Percentiles rank a stretch among this genome's conserved stretches.
These are phyloP conservation scores for Hypoxylon perforatum DNA, from an alignment of 495 filamentous ascomycete species.

Conservation along the genomic window DNA sequence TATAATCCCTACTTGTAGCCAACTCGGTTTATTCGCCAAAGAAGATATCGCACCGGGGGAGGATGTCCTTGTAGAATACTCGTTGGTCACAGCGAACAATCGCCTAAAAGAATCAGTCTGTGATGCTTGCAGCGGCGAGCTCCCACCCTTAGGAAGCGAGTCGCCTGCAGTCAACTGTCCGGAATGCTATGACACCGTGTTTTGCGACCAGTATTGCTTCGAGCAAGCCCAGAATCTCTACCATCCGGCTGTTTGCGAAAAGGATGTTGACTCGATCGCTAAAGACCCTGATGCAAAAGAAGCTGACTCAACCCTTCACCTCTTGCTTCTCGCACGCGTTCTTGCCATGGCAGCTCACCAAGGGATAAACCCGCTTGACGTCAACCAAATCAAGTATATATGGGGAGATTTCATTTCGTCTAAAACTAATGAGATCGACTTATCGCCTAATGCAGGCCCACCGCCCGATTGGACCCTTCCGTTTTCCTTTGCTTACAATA, in stretches of 20 bases:
- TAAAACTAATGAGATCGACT: slow-evolving; percentile 59
- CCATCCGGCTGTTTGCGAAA: slow-evolving; percentile 87
- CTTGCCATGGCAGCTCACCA: slow-evolving; percentile 90
- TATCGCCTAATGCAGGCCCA: slow-evolving; percentile 60
- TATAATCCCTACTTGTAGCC: slow-evolving; percentile 67
- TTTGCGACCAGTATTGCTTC: slow-evolving; percentile 82
- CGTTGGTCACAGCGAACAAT: slow-evolving; percentile 84
- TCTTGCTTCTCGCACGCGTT: slow-evolving; percentile 79
- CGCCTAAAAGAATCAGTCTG: slow-evolving; percentile 82
- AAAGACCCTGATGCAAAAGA: slow-evolving; percentile 79
- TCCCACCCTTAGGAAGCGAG: slow-evolving; percentile 67
- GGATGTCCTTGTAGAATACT: slow-evolving; percentile 80
- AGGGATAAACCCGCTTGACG: slow-evolving; percentile 81
- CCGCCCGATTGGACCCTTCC: slow-evolving; percentile 77
- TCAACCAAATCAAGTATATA: slow-evolving; percentile 88
- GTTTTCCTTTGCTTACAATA: slow-evolving; percentile 87
- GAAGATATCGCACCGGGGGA: slow-evolving; percentile 81
- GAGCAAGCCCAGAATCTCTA: slow-evolving; percentile 77
- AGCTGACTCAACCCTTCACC: slow-evolving; percentile 80
- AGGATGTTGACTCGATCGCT: slow-evolving; percentile 81
- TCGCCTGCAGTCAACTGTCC: slow-evolving; percentile 69
- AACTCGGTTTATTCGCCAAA: slow-evolving; percentile 90
- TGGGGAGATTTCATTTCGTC: slow-evolving; percentile 81
- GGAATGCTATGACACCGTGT: slow-evolving; percentile 84
- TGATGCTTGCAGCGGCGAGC: slow-evolving; percentile 82